These are phyloP conservation scores for Microcyclospora tardicrescens DNA, from an alignment of 2,329 filamentous ascomycete genomes.

Conservation along the genomic window DNA sequence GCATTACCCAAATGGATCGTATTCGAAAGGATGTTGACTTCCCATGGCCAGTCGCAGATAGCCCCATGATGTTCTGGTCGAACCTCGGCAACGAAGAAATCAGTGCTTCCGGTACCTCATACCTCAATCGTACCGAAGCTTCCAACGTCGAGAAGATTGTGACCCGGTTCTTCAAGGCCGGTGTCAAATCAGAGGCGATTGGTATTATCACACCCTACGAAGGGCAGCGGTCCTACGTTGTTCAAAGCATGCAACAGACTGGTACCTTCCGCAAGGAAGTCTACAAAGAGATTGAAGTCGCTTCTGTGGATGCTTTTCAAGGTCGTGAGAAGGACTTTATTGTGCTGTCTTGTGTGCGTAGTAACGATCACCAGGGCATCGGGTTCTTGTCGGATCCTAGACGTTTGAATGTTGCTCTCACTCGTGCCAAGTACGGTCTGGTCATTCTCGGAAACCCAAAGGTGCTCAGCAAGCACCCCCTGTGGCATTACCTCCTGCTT, in stretches of 20 bases:
- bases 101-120: conserved; percentile 91
- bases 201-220: conserved; percentile 98
- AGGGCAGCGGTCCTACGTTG: conserved; percentile 94
- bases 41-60: conserved; percentile 87
- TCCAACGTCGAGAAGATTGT: conserved; percentile 98
- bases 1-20: conserved; percentile 78
- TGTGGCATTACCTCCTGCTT: conserved; percentile 89
- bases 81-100: conserved; percentile 97
- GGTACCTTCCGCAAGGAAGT: conserved; percentile 96
- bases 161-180: conserved; percentile 96
- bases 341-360: conserved; percentile 91
- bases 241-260: conserved; percentile 97
- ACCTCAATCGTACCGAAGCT: conserved; percentile 93
- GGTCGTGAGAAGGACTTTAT: conserved; percentile 99
- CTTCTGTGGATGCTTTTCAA: conserved; percentile 96
- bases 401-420: conserved; percentile 92
- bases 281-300: conserved; percentile 97
- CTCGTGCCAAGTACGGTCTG: conserved; percentile 89
- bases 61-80: conserved; percentile 99
- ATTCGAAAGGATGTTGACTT: conserved; percentile 91
- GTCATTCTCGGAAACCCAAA: conserved; percentile 97
- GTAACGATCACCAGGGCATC: conserved; percentile 97
- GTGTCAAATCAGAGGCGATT: conserved; percentile 84
- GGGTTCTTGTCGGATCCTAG: conserved; percentile 96
- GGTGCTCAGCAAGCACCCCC: conserved; percentile 89